Evolutionary conservation across 176 grass and related monocot genomes (phyloP).

Genomic region (Oryza longistaminata): DNA sequence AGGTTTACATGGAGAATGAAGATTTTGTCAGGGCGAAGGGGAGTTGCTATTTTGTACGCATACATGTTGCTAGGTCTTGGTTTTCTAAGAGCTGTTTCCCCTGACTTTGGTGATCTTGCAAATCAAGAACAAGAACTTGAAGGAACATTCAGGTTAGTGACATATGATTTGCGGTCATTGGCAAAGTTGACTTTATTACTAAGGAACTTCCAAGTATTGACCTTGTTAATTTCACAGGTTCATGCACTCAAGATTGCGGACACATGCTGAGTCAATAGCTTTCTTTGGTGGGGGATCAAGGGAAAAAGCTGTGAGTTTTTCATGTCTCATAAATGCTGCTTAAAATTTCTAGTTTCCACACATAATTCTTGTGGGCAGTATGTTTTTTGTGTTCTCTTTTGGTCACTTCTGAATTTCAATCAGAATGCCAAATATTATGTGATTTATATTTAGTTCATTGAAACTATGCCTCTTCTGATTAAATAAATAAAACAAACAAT

Average conservation of each 20-base stretch:
- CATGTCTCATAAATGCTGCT: neutral
- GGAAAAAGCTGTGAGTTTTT: slow-evolving; percentile 85
- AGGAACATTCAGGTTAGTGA: slow-evolving; percentile 79
- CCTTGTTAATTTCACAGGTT: slow-evolving; percentile 58
- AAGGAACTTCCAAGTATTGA: slow-evolving; percentile 18
- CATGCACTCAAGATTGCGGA: slow-evolving; percentile 92
- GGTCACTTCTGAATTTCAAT: slow-evolving; percentile 19
- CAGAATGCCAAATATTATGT: slow-evolving; percentile 6
- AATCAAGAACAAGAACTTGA: slow-evolving; percentile 92
- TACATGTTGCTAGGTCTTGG: slow-evolving; percentile 97
- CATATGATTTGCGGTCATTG: slow-evolving; percentile 11
- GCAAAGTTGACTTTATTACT: slow-evolving; percentile 30
- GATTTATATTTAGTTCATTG: neutral
- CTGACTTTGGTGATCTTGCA: slow-evolving; percentile 92
- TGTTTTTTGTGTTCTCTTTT: neutral
- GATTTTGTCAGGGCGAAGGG: slow-evolving; percentile 85
- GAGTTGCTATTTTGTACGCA: slow-evolving; percentile 90
- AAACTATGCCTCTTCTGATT: neutral
- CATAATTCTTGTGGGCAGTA: neutral
- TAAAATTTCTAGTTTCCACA: neutral
- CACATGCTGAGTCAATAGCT: slow-evolving; percentile 96
- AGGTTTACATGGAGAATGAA: slow-evolving; percentile 99
- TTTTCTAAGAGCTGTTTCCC: slow-evolving; percentile 85
- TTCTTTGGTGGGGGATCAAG: slow-evolving; percentile 99
- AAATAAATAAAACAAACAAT: neutral